phyloP scores from a whole-genome alignment of 345 rosid species.

The Euphorbia pulcherrima region DNA sequence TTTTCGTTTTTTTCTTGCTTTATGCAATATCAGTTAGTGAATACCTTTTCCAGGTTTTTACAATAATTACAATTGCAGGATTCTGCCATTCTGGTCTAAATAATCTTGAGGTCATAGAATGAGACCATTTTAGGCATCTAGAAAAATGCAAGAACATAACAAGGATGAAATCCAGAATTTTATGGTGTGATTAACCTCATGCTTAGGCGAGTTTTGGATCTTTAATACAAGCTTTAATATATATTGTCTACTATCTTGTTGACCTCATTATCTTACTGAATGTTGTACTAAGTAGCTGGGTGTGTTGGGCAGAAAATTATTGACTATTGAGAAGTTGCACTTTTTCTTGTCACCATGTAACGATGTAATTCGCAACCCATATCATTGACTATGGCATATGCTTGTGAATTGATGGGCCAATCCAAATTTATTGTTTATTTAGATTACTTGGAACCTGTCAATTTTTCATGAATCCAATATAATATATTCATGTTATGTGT shows the following conservation, averaged over 20 bases:
- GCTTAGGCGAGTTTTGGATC: neutral
- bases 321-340: constrained; percentile 1
- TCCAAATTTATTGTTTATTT: constrained; percentile 1
- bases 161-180: constrained; percentile 4
- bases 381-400: neutral
- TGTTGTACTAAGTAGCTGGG: neutral
- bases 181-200: neutral
- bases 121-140: neutral
- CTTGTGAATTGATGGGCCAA: neutral
- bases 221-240: neutral
- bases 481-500: neutral
- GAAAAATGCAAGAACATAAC: neutral
- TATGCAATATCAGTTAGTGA: neutral
- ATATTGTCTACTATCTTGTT: neutral
- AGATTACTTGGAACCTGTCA: neutral
- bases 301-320: neutral
- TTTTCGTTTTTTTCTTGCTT: neutral
- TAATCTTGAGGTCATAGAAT: too few relatives aligned
- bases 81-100: too few relatives aligned
- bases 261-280: neutral
- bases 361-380: neutral
- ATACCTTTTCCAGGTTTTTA: neutral
- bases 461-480: neutral
- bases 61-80: neutral
- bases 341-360: neutral